A percentile compares a stretch with the other conserved stretches of the same genome.
These are phyloP conservation scores for Colletotrichum sp. DNA, from an alignment of 2,329 filamentous ascomycete genomes.

Conservation along the genomic window DNA sequence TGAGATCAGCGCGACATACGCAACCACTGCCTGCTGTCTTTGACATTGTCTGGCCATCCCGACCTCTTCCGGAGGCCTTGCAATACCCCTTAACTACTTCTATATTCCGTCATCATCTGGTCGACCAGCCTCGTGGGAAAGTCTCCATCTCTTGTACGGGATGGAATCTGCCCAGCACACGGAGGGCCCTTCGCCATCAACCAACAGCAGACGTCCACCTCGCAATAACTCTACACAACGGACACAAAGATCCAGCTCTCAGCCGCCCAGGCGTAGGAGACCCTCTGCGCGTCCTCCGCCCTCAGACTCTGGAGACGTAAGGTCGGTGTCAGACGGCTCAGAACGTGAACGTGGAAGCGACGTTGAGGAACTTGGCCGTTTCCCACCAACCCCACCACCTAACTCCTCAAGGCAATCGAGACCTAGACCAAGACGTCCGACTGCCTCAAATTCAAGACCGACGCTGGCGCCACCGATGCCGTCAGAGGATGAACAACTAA, in stretches of 20 bases:
- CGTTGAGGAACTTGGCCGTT: neutral
- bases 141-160: neutral
- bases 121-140: neutral
- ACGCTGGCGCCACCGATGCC: neutral
- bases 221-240: neutral
- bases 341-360: neutral
- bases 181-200: constrained; percentile 7
- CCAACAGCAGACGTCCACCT: neutral
- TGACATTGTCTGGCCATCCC: neutral
- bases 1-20: constrained; percentile 9
- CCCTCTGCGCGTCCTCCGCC: neutral
- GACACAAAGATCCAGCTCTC: neutral
- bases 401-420: neutral
- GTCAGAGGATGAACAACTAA: constrained; percentile 4
- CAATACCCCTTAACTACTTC: neutral
- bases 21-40: neutral
- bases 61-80: neutral
- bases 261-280: neutral
- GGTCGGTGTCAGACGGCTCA: neutral
- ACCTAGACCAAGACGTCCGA: neutral
- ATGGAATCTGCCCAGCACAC: constrained; percentile 19
- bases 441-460: neutral
- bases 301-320: neutral
- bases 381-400: neutral
- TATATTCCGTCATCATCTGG: neutral